Percentiles rank a stretch among this genome's conserved stretches.
phyloP scores from a whole-genome alignment of 192 early-diverging fungal species.

The Coemansia sp. region DNA sequence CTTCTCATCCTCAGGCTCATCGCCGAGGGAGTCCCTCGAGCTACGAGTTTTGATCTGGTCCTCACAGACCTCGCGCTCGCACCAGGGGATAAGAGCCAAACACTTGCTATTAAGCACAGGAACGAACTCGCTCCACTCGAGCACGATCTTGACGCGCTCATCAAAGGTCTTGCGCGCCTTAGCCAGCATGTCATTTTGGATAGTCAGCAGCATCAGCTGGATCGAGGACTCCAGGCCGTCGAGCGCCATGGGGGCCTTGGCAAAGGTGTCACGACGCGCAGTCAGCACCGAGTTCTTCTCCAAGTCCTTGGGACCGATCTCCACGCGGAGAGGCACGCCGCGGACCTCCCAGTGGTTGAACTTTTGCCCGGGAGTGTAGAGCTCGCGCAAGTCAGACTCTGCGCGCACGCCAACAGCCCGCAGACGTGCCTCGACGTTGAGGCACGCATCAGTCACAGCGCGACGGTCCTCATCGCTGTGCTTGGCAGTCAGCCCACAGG shows the following conservation, averaged over 20 bases:
- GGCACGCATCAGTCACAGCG: constrained; percentile 64
- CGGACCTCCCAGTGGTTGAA: constrained; percentile 99
- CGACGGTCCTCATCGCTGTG: constrained; percentile 71
- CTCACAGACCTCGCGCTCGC: constrained; percentile 87
- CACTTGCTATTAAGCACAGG: constrained; percentile 85
- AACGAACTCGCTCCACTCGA: constrained; percentile 93
- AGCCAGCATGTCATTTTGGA: constrained; percentile 89
- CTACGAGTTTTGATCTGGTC: constrained; percentile 94
- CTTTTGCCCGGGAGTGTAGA: constrained; percentile 93
- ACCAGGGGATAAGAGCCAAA: constrained; percentile 92
- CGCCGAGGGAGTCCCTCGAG: constrained; percentile 59
- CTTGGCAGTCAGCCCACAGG: constrained; percentile 90
- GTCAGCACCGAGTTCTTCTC: constrained; percentile 72
- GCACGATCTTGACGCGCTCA: constrained; percentile 69
- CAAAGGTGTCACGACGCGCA: constrained; percentile 82
- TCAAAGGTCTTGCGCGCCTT: constrained; percentile 80
- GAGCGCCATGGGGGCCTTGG: constrained; percentile 60
- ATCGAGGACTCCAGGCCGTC: constrained; percentile 61
- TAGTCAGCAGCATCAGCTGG: constrained; percentile 62
- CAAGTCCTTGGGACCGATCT: constrained; percentile 95
- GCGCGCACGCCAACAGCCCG: constrained; percentile 72
- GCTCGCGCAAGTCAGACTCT: constrained; percentile 76
- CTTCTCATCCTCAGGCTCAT: constrained; percentile 88
- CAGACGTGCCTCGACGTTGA: constrained; percentile 66
- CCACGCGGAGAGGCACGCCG: constrained; percentile 94